Evolutionary conservation across 1,284 basidiomycete species (phyloP).

Genomic region (Entoloma clypeatum): DNA sequence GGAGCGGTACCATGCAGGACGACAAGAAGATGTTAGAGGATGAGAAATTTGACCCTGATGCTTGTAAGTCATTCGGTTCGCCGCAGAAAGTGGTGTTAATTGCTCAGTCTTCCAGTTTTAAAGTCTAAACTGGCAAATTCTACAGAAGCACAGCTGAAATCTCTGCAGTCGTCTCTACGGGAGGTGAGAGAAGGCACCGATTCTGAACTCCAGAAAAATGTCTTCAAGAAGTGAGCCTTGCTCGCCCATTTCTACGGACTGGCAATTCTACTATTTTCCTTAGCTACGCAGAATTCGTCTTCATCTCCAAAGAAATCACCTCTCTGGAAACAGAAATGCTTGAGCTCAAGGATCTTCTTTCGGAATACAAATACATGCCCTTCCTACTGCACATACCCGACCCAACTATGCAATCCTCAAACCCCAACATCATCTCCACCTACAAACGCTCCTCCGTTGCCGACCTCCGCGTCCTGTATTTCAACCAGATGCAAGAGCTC

Average conservation of each 20-base stretch:
- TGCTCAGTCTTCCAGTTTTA: conserved; percentile 45
- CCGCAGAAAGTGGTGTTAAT: conserved; percentile 6
- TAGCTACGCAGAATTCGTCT: conserved; percentile 95
- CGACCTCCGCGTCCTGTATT: conserved; percentile 91
- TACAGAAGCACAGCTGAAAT: conserved; percentile 72
- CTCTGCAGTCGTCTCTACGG: conserved; percentile 67
- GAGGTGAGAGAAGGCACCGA: conserved; percentile 62
- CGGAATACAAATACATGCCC: conserved; percentile 94
- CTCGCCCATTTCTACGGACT: background rate
- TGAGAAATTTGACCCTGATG: conserved; percentile 78
- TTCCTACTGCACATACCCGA: conserved; percentile 90
- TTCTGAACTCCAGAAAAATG: conserved; percentile 74
- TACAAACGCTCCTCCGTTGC: conserved; percentile 87
- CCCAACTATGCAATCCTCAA: conserved; percentile 42
- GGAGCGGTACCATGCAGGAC: conserved; percentile 37
- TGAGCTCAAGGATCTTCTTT: conserved; percentile 90
- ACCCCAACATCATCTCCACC: conserved; percentile 39
- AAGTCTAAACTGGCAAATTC: conserved; percentile 76
- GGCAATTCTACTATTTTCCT: background rate
- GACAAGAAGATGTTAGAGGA: conserved; percentile 62
- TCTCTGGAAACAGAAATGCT: conserved; percentile 97
- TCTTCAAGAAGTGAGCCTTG: conserved; percentile 78
- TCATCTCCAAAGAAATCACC: conserved; percentile 95
- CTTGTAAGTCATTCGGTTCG: conserved; percentile 52
- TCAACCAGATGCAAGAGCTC: conserved; percentile 88